Conservation (phyloP, 306 rosid genomes). For the Medicago truncatula region MtrunA17r5.0-ANR NC_053047.1:34332001-34332500, state of each 20-base stretch:
- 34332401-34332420: slow-evolving; percentile 69
- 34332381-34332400: slow-evolving; percentile 64
- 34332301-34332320: slow-evolving; percentile 63
- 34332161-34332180: slow-evolving; percentile 67
- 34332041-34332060: too few relatives aligned
- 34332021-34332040: too few relatives aligned
- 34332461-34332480: slow-evolving; percentile 61
- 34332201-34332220: slow-evolving; percentile 91
- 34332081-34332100: slow-evolving; percentile 58
- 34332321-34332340: slow-evolving; percentile 57
- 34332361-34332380: slow-evolving; percentile 50
- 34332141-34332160: slow-evolving; percentile 76
- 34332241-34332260: slow-evolving; percentile 87
- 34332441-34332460: slow-evolving; percentile 68
- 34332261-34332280: slow-evolving; percentile 47
- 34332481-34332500: slow-evolving; percentile 77
- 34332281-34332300: slow-evolving; percentile 10
- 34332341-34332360: slow-evolving; percentile 29
- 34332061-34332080: slow-evolving; percentile 49
- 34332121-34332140: slow-evolving; percentile 75
- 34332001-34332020: too few relatives aligned
- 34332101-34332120: slow-evolving; percentile 52
- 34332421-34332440: slow-evolving; percentile 52
- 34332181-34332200: slow-evolving; percentile 84
- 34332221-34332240: slow-evolving; percentile 90